phyloP scores from a whole-genome alignment of 805 yeast genomes.

The Candida ficus region DNA sequence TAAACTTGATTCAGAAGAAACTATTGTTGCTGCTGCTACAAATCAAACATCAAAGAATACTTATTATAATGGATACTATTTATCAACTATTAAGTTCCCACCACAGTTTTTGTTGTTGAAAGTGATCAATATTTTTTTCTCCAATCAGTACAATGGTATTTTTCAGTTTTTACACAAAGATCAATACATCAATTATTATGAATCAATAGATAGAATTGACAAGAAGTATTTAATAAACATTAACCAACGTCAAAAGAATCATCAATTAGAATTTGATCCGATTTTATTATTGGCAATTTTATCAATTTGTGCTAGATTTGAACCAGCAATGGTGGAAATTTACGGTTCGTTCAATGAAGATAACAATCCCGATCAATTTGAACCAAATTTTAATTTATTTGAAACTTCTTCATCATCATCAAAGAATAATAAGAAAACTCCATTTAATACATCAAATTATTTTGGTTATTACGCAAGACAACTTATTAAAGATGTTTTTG shows the following conservation, averaged over 20 bases:
- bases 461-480: conserved; percentile 36
- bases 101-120: conserved; percentile 11
- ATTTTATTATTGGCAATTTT: conserved; percentile 30
- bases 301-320: conserved; percentile 32
- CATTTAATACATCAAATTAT: conserved; percentile 32
- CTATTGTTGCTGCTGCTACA: no score
- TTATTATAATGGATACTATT: conserved; percentile 1
- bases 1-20: no score
- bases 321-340: conserved; percentile 26
- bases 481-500: conserved; percentile 30
- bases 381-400: conserved; percentile 18
- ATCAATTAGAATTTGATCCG: conserved; percentile 20
- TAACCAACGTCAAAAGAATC: conserved; percentile 2
- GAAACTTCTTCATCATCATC: no score
- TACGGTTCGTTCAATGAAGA: conserved; percentile 31
- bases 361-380: conserved; percentile 24
- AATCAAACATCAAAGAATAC: neutral
- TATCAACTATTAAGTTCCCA: conserved; percentile 7
- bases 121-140: conserved; percentile 12
- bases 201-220: conserved; percentile 3
- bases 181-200: conserved; percentile 5
- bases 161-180: conserved; percentile 12
- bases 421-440: conserved; percentile 8
- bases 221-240: conserved; percentile 5
- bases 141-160: conserved; percentile 14